These are phyloP conservation scores for Populus hybrid DNA, from an alignment of 441 rosid species.

Conservation along the genomic window DNA sequence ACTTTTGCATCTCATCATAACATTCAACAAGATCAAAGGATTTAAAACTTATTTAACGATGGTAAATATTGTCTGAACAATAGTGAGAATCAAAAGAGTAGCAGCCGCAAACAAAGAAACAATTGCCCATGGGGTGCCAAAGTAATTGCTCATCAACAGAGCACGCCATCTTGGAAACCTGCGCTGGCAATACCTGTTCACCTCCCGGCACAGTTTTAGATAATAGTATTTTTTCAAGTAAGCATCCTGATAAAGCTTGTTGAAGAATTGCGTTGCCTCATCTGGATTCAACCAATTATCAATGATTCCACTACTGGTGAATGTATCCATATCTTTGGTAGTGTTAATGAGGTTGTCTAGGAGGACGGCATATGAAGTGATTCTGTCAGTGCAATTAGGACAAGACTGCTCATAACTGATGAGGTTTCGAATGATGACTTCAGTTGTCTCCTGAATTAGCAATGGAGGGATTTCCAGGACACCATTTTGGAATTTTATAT, in stretches of 20 bases:
- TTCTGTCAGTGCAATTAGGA: background rate
- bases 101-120: constrained; percentile 17
- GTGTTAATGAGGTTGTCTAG: constrained; percentile 32
- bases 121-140: constrained; percentile 27
- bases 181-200: constrained; percentile 11
- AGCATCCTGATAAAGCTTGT: constrained; percentile 27
- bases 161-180: constrained; percentile 29
- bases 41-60: background rate
- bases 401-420: constrained; percentile 34
- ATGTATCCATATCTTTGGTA: constrained; percentile 20
- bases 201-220: background rate
- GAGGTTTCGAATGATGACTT: constrained; percentile 29
- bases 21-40: too few relatives aligned
- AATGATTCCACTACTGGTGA: constrained; percentile 12
- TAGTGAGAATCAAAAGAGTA: constrained; percentile 7
- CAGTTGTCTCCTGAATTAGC: constrained; percentile 29
- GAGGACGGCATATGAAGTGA: constrained; percentile 31
- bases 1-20: too few relatives aligned
- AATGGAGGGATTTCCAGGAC: constrained; percentile 29
- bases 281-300: constrained; percentile 24
- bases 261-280: constrained; percentile 27
- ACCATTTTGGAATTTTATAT: constrained; percentile 21
- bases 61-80: background rate
- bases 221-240: constrained; percentile 17
- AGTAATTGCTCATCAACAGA: constrained; percentile 15